phyloP scores from a whole-genome alignment of 495 filamentous ascomycete genomes.

The Daldinia vernicosa region DNA sequence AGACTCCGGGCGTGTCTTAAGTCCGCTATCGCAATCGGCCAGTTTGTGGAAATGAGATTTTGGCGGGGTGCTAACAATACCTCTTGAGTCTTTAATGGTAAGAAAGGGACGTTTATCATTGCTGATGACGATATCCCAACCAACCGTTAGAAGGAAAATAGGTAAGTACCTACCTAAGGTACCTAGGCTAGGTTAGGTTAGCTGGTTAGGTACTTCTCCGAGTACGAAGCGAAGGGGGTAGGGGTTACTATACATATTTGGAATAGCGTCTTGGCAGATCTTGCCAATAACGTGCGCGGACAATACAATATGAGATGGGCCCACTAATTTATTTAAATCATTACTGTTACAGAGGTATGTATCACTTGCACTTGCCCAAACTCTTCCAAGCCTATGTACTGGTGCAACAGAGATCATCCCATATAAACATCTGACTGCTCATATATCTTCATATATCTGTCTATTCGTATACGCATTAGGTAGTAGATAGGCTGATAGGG shows the following conservation, averaged over 20 bases:
- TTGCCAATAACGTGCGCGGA: slow-evolving; percentile 21
- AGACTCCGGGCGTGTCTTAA: not conserved
- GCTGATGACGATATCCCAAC: not conserved
- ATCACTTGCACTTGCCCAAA: not conserved
- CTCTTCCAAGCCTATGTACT: not conserved
- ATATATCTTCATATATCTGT: too few relatives aligned
- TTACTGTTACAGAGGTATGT: too few relatives aligned
- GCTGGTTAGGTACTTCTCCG: too few relatives aligned
- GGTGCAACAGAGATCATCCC: not conserved
- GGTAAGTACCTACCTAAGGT: too few relatives aligned
- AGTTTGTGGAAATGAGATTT: slow-evolving; percentile 1
- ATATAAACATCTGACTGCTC: not conserved
- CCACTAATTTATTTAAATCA: not conserved
- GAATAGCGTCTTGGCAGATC: slow-evolving; percentile 39
- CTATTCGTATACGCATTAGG: too few relatives aligned
- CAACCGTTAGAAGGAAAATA: not conserved
- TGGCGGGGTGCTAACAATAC: slow-evolving; percentile 16
- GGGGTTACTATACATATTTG: too few relatives aligned
- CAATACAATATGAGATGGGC: not conserved
- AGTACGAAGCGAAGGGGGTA: too few relatives aligned
- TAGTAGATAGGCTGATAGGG: too few relatives aligned
- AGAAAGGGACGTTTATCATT: not conserved
- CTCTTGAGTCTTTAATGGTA: slow-evolving; percentile 6
- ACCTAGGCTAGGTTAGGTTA: too few relatives aligned
- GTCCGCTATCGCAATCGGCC: not conserved